Base-by-base conservation (phyloP, 176 grass and related monocot genomes). In the Aegilops speltoides region DNA sequence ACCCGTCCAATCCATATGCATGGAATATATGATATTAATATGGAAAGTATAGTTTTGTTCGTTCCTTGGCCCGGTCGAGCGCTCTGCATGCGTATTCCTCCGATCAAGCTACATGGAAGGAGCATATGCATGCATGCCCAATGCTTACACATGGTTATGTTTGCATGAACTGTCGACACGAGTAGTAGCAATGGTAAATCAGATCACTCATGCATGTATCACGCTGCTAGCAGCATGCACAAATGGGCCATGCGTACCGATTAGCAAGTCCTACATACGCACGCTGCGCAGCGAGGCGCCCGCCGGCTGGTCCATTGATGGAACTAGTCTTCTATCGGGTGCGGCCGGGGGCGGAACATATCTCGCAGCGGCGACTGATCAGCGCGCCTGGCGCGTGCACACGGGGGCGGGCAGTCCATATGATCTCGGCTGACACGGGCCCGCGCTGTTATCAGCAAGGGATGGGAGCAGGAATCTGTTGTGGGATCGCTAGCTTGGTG, bases 21-120 rank as follows among this genome's bases (percentile, higher is more conserved):
- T 34, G 89, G 12, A 85, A 84, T 87, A 84, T 87, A 68, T 84
- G 81, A 88, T 81, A 88, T 73, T 76, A 68, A 81, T 88, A 88
- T 70, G 86, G 31, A 63, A 81, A 84, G 62, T 2, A 38, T 61
- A 23, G 12, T 86, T 46, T 79, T 86, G 32, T 52, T 65, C 59
- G 72, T 64, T 85, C 41, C 28, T 37, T 84, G 7, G 29, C 31
- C 78, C 40, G 81, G 45, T 48, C 7, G 23, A 63, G 56, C 46
- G n/a, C 19, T 11, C 11, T 50, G 73, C 73, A n/a, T 50, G 38
- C 38, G 73, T 52, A 76, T 52, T 76, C 73, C 25, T 52, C 45
- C 73, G 45, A 52, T 76, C 45, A 1, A 25, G 41, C 72, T 75
- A 87, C 57, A 48, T 78, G 72, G 56, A 74, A 65, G 56, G 67